A percentile compares a stretch with the other conserved stretches of the same genome.
phyloP scores from a whole-genome alignment of 345 rosid genomes.

The Acer yangbiense region DNA sequence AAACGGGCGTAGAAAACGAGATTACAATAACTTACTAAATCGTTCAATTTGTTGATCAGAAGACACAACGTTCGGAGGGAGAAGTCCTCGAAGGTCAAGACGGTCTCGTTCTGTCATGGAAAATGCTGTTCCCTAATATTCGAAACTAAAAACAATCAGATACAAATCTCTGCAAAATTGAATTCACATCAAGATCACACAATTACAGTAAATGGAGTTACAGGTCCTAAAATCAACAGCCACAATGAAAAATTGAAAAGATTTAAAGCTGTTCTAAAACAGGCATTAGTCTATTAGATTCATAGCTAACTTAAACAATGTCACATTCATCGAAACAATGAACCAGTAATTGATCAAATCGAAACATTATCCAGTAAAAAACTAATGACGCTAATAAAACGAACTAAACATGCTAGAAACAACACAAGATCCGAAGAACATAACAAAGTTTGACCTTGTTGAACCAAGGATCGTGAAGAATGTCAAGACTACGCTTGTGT shows the following conservation, averaged over 20 bases:
- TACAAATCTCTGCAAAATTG: not conserved
- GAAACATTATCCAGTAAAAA: no score
- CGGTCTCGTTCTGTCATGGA: slow-evolving; percentile 95
- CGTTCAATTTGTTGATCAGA: slow-evolving; percentile 89
- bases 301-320: not conserved
- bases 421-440: not conserved
- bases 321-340: not conserved
- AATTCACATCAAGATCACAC: not conserved
- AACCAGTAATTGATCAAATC: not conserved
- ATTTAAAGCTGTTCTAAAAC: not conserved
- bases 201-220: not conserved
- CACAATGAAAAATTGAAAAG: not conserved
- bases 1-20: not conserved
- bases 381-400: not conserved
- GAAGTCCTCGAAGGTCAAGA: slow-evolving; percentile 94
- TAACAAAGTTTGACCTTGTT: slow-evolving; percentile 60
- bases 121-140: slow-evolving; percentile 83
- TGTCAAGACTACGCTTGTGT: slow-evolving; percentile 94
- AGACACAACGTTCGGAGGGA: slow-evolving; percentile 88
- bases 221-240: not conserved
- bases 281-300: not conserved
- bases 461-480: slow-evolving; percentile 99
- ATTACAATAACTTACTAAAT: slow-evolving; percentile 57
- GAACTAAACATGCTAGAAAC: not conserved
- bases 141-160: not conserved